phyloP scores from a whole-genome alignment of 148 eudicot species.

The Pouteria glomerata region DNA sequence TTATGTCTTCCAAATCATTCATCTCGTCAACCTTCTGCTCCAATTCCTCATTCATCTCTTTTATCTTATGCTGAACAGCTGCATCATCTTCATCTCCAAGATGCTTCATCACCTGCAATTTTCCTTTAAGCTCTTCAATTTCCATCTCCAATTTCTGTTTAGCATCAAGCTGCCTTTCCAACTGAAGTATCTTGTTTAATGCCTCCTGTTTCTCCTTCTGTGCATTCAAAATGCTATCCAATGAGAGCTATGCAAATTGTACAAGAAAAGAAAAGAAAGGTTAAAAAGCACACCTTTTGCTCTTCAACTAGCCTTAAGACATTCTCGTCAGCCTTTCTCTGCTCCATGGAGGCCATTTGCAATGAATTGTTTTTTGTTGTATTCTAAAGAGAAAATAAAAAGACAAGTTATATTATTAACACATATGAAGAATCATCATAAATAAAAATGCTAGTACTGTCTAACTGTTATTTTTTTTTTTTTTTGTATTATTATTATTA shows the following conservation, averaged over 20 bases:
- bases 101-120: constrained; percentile 76
- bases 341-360: constrained; percentile 80
- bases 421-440: neutral
- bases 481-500: no score
- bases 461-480: no score
- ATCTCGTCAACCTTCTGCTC: constrained; percentile 47
- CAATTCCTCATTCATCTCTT: constrained; percentile 63
- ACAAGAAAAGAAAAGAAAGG: neutral
- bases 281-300: constrained; percentile 52
- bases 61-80: constrained; percentile 59
- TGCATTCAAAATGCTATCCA: constrained; percentile 21
- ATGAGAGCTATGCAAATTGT: neutral
- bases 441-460: neutral
- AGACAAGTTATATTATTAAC: neutral
- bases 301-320: constrained; percentile 73
- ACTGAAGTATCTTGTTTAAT: constrained; percentile 50
- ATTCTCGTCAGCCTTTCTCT: constrained; percentile 67
- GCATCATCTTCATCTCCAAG: constrained; percentile 74
- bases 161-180: constrained; percentile 70
- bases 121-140: constrained; percentile 76
- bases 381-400: constrained; percentile 37
- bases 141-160: constrained; percentile 82
- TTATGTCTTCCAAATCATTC: constrained; percentile 42
- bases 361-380: constrained; percentile 55
- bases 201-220: constrained; percentile 93